These are phyloP conservation scores for Pisolithus sp. DNA, from an alignment of 768 basidiomycete genomes.

Conservation along the genomic window DNA sequence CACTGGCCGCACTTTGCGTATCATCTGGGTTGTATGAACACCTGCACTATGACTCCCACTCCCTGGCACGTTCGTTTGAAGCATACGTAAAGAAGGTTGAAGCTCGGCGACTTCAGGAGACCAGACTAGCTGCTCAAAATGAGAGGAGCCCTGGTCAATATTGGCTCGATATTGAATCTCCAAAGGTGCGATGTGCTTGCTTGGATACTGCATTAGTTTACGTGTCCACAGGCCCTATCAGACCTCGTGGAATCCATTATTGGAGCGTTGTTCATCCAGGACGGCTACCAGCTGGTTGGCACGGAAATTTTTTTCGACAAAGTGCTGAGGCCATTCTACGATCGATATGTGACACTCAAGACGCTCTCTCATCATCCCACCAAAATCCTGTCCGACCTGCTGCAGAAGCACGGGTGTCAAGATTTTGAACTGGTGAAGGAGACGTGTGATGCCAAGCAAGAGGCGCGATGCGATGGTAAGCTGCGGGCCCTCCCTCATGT, in stretches of 20 bases:
- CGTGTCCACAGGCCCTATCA: constrained; percentile 53
- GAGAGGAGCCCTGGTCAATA: constrained; percentile 56
- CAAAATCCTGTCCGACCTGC: constrained; percentile 63
- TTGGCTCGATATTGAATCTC: constrained; percentile 72
- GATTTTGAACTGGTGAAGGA: constrained; percentile 56
- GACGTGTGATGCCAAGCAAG: constrained; percentile 26
- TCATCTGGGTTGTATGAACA: constrained; percentile 58
- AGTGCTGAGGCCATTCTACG: constrained; percentile 71
- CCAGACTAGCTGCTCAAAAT: constrained; percentile 41
- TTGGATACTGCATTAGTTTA: background rate
- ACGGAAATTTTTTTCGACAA: constrained; percentile 60
- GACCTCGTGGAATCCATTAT: constrained; percentile 77
- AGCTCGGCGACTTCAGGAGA: constrained; percentile 41
- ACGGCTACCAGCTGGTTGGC: constrained; percentile 57
- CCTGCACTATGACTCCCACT: constrained; percentile 51
- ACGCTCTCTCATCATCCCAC: constrained; percentile 75
- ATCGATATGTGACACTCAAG: constrained; percentile 65
- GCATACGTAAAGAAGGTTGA: constrained; percentile 47
- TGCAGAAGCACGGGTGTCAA: constrained; percentile 69
- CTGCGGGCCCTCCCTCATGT: constrained; percentile 1
- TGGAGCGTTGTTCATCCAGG: constrained; percentile 75
- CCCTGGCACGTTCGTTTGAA: constrained; percentile 44
- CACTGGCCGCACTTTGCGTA: constrained; percentile 72
- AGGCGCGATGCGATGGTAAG: constrained; percentile 51
- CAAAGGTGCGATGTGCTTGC: constrained; percentile 49